phyloP scores from a whole-genome alignment of 2,329 filamentous ascomycete genomes.

The Pseudogymnoascus sp. region DNA sequence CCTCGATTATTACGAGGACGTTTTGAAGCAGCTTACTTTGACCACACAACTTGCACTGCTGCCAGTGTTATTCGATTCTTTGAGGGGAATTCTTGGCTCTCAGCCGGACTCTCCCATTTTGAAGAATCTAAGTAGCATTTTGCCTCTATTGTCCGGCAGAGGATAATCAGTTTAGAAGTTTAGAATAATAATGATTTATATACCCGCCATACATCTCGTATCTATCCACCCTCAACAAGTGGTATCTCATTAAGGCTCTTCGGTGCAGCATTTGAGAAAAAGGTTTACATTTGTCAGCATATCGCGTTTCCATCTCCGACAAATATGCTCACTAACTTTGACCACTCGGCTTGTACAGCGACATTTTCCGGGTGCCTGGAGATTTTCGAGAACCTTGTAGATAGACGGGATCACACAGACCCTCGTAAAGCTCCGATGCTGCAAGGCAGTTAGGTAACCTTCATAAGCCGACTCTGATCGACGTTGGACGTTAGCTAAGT shows the following conservation, averaged over 20 bases:
- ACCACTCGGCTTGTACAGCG: too few species aligned
- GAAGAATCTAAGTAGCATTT: background rate
- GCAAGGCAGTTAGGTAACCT: background rate
- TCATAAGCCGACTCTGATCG: background rate
- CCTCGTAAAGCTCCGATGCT: too few species aligned
- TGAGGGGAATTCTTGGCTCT: background rate
- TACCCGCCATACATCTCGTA: background rate
- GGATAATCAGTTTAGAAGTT: background rate
- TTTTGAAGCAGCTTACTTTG: background rate
- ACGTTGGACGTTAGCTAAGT: background rate
- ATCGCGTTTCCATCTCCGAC: background rate
- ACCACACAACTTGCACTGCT: background rate
- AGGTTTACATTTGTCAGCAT: background rate
- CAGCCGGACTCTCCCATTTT: too few species aligned
- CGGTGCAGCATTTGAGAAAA: background rate
- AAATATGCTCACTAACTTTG: too few species aligned
- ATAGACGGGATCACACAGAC: too few species aligned
- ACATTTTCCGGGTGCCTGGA: too few species aligned
- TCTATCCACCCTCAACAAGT: background rate
- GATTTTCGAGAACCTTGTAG: too few species aligned
- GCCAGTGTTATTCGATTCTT: background rate
- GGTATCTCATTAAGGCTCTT: background rate
- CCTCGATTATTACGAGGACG: conserved; percentile 3
- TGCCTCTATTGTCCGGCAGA: background rate
- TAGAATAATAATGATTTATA: background rate